Evolutionary conservation across 768 basidiomycete species (phyloP).

Genomic region (Podaxis rugospora): DNA sequence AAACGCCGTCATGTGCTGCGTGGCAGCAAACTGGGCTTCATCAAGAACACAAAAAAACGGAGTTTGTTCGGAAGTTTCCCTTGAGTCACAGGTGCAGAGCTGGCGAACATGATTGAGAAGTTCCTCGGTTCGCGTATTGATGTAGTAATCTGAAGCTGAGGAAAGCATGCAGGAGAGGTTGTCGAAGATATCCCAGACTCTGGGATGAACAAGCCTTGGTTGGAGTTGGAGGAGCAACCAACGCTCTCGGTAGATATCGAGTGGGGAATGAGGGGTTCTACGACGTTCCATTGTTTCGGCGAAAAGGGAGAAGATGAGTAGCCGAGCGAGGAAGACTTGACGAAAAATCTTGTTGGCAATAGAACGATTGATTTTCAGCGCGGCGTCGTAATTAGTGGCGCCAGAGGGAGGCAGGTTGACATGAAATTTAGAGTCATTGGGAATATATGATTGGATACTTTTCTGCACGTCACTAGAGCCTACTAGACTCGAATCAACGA

Average conservation of each 20-base stretch:
- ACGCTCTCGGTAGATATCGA: slow-evolving; percentile 23
- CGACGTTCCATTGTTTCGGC: slow-evolving; percentile 25
- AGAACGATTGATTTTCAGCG: slow-evolving; percentile 30
- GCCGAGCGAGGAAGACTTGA: slow-evolving; percentile 36
- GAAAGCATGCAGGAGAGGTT: slow-evolving; percentile 30
- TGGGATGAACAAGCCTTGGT: slow-evolving; percentile 30
- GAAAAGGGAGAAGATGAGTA: slow-evolving; percentile 36
- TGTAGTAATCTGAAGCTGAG: slow-evolving; percentile 27
- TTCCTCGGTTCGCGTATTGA: slow-evolving; percentile 28
- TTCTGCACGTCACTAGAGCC: slow-evolving; percentile 42
- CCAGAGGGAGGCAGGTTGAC: slow-evolving; percentile 25
- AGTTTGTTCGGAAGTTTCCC: slow-evolving; percentile 17
- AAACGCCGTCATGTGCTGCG: slow-evolving; percentile 32
- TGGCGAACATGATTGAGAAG: slow-evolving; percentile 28
- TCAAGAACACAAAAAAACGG: slow-evolving; percentile 43
- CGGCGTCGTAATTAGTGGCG: slow-evolving; percentile 26
- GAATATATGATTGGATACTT: slow-evolving; percentile 32
- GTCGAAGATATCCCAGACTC: slow-evolving; percentile 39
- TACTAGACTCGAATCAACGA: slow-evolving; percentile 37
- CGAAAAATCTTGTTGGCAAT: slow-evolving; percentile 33
- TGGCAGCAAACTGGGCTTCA: slow-evolving; percentile 41
- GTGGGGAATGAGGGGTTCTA: background rate
- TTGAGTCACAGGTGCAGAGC: slow-evolving; percentile 16
- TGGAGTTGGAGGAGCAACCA: slow-evolving; percentile 41
- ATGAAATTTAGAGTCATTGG: slow-evolving; percentile 29